A percentile compares a stretch with the other conserved stretches of the same genome.
Conservation (phyloP, 2,329 filamentous ascomycete genomes). For the Laburnicola sp. region DNA sequence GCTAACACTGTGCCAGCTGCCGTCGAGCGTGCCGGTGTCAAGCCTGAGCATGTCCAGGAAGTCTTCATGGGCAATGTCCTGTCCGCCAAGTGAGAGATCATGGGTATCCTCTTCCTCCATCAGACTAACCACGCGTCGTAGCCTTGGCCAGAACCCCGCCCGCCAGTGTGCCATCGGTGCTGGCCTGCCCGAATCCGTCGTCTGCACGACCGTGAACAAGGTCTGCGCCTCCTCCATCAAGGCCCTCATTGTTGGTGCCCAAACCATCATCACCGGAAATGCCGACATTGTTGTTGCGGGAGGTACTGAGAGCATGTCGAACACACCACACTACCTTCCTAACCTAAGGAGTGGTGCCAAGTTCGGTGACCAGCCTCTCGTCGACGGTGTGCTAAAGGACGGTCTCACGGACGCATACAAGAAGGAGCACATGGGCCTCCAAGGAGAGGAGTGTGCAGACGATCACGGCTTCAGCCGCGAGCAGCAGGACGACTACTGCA, state of each 20-base stretch:
- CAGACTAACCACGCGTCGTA: conserved; percentile 45
- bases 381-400: conserved; percentile 92
- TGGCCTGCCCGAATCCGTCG: conserved; percentile 76
- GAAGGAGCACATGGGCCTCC: conserved; percentile 95
- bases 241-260: conserved; percentile 89
- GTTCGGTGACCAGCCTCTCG: conserved; percentile 85
- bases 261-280: conserved; percentile 97
- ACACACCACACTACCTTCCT: conserved; percentile 92
- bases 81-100: conserved; percentile 75
- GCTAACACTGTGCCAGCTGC: conserved; percentile 57
- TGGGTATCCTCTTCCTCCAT: background rate
- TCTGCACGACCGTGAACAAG: conserved; percentile 97
- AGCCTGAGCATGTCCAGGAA: conserved; percentile 88
- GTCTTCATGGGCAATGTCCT: conserved; percentile 98
- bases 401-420: conserved; percentile 93
- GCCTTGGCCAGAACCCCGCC: conserved; percentile 93
- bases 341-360: conserved; percentile 85
- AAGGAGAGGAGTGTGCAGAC: conserved; percentile 85
- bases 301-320: conserved; percentile 98
- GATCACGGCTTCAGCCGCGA: conserved; percentile 82
- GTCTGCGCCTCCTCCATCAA: conserved; percentile 96
- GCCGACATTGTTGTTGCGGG: conserved; percentile 91
- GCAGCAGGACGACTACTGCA: conserved; percentile 93
- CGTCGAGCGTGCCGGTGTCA: conserved; percentile 83
- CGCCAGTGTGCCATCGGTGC: conserved; percentile 90